Evolutionary conservation across 2,329 filamentous ascomycete species (phyloP).

Genomic region (Diaporthe humulicola): DNA sequence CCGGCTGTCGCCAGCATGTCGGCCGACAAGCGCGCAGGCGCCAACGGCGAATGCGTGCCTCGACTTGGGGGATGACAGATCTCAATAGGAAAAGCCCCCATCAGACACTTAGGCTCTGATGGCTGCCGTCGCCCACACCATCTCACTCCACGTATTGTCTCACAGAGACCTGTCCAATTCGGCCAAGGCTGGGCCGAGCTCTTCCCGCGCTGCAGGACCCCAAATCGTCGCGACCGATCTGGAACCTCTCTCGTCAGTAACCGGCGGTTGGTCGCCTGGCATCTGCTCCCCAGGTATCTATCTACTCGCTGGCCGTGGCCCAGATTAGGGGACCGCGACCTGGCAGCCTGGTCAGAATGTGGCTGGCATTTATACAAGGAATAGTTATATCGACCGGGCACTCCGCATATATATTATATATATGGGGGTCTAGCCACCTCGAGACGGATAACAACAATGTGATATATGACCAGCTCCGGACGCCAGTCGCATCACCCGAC

Average conservation of each 20-base stretch:
- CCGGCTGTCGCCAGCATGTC: slow-evolving; percentile 13
- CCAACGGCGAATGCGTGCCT: slow-evolving; percentile 17
- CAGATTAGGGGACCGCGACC: slow-evolving; percentile 16
- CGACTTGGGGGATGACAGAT: slow-evolving; percentile 6
- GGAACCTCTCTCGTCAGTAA: neutral
- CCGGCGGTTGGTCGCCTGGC: slow-evolving; percentile 12
- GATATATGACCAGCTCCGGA: slow-evolving; percentile 36
- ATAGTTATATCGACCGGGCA: slow-evolving; percentile 27
- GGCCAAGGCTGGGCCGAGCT: slow-evolving; percentile 23
- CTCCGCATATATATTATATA: slow-evolving; percentile 35
- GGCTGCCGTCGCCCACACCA: slow-evolving; percentile 7
- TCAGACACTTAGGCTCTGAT: neutral
- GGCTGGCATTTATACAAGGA: slow-evolving; percentile 31
- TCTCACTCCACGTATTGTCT: slow-evolving; percentile 25
- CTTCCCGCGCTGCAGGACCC: slow-evolving; percentile 9
- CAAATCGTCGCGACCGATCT: neutral
- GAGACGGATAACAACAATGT: slow-evolving; percentile 34
- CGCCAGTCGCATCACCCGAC: slow-evolving; percentile 32
- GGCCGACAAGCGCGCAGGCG: slow-evolving; percentile 28
- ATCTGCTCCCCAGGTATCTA: neutral
- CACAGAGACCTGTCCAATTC: slow-evolving; percentile 36
- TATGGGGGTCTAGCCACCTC: slow-evolving; percentile 14
- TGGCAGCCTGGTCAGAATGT: slow-evolving; percentile 15
- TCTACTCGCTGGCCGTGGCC: slow-evolving; percentile 11
- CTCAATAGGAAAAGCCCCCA: slow-evolving; percentile 10